Evolutionary conservation across 2,329 filamentous ascomycete genomes (phyloP), one percentile per base, ranked within the genome.

Genomic region (Trichoderma brevicompactum): DNA sequence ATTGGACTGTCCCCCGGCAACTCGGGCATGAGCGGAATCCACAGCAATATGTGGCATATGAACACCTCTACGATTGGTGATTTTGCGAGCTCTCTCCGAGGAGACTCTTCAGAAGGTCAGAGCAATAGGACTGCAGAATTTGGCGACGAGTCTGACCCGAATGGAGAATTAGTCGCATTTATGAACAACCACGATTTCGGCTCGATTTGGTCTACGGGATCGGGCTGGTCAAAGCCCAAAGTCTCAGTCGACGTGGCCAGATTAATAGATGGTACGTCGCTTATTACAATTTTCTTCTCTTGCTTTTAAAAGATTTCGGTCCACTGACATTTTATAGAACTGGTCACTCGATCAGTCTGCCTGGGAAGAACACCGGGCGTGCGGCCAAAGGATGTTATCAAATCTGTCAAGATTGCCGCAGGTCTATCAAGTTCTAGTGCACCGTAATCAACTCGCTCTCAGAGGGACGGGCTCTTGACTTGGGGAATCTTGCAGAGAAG

Each of bases 311-410:
- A 8, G 40, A 38, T n/a, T 44, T n/a, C 8, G 19, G 28, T 6
- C 53, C 58, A 43, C 66, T 59, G 17, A n/a, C 28, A 15, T 48
- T 32, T n/a, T 44, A 17, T 12, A 80, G 79, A 81, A 72, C 68
- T 81, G 52, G 72, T 74, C 0, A 64, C 66, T 2, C 72, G 66
- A 13, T 74, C 77, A 15, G 74, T 81, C 7, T 81, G 79, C 46
- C 68, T 81, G 7, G 79, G 79, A 8, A 72, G 77, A 5, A 74
- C 73, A 2, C 79, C 79, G 0, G 79, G 77, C 0, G 66, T 80
- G 9, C 74, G 79, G 7, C 76, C 77, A 0, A 76, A 72, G 44
- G 78, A 81, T 49, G 69, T 81, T 1, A 69, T 78, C 55, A 68
- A 56, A 15, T 75, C 77, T 8, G 69, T 78, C 46, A 73, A 72